Conservation (phyloP, 2,329 filamentous ascomycete species). For the Pseudogymnoascus sp. region DNA sequence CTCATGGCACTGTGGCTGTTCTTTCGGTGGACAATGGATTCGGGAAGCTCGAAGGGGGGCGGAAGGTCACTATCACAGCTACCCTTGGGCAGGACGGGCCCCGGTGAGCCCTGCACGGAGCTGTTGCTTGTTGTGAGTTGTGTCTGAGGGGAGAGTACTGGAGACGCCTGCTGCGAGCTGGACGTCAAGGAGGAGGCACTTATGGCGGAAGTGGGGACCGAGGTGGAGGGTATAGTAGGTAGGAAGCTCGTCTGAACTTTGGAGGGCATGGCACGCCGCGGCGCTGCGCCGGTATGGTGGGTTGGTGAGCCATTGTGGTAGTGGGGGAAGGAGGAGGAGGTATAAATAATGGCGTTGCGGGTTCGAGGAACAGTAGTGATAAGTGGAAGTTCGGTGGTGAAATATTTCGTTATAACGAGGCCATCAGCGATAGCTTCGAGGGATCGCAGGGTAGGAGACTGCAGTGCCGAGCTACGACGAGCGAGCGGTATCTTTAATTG, state of each 20-base stretch:
- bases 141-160: conserved; percentile 50
- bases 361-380: neutral
- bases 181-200: conserved; percentile 50
- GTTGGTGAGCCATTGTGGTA: conserved; percentile 18
- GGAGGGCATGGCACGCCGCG: conserved; percentile 22
- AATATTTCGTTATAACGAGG: conserved; percentile 5
- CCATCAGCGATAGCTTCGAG: neutral
- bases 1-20: conserved; percentile 58
- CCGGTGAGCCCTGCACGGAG: conserved; percentile 57
- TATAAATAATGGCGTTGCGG: neutral
- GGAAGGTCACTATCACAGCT: conserved; percentile 47
- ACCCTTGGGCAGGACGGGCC: conserved; percentile 35
- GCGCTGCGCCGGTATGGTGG: conserved; percentile 17
- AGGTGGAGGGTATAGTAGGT: conserved; percentile 27
- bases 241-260: conserved; percentile 28
- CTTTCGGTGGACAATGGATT: conserved; percentile 56
- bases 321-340: conserved; percentile 11
- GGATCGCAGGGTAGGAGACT: neutral
- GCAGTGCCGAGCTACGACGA: conserved; percentile 7
- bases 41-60: conserved; percentile 62
- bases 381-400: conserved; percentile 5
- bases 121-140: conserved; percentile 49
- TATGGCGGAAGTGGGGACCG: conserved; percentile 46
- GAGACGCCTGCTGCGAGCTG: conserved; percentile 49
- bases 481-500: neutral